Evolutionary conservation across 495 filamentous ascomycete genomes (phyloP).

Genomic region (Neurospora tetraspora): DNA sequence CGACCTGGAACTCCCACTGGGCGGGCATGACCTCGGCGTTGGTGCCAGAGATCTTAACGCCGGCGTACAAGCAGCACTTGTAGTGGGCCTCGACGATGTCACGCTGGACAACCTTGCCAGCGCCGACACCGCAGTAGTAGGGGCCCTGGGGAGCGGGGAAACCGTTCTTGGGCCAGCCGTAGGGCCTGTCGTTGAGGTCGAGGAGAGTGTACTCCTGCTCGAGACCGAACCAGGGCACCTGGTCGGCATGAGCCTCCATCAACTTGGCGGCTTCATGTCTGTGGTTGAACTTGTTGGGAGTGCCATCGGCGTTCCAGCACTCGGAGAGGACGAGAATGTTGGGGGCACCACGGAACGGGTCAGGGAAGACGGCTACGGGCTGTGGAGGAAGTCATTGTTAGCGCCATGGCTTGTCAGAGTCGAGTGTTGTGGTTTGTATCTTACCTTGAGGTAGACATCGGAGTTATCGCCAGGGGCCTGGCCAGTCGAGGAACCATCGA

Average conservation of each 20-base stretch:
- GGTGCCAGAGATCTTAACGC: constrained; percentile 92
- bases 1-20: constrained; percentile 99
- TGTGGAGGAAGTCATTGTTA: constrained; percentile 24
- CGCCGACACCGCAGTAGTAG: constrained; percentile 98
- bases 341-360: constrained; percentile 72
- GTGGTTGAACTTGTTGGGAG: constrained; percentile 98
- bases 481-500: constrained; percentile 90
- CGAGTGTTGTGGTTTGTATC: background rate
- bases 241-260: constrained; percentile 76
- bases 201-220: constrained; percentile 76
- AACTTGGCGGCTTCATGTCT: constrained; percentile 55
- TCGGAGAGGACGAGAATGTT: constrained; percentile 97
- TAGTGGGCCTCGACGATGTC: constrained; percentile 98
- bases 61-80: constrained; percentile 88
- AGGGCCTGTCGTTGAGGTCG: constrained; percentile 74
- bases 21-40: constrained; percentile 93
- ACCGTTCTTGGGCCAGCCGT: constrained; percentile 89
- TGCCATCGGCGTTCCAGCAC: constrained; percentile 93
- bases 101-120: constrained; percentile 94
- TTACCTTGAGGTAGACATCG: constrained; percentile 73
- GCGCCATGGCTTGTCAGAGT: background rate
- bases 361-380: constrained; percentile 62
- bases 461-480: constrained; percentile 96
- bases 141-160: constrained; percentile 91
- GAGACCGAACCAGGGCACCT: constrained; percentile 94